Evolutionary conservation across 352 stramenopile genomes (phyloP).

Genomic region (Pythium phragmiticola): DNA sequence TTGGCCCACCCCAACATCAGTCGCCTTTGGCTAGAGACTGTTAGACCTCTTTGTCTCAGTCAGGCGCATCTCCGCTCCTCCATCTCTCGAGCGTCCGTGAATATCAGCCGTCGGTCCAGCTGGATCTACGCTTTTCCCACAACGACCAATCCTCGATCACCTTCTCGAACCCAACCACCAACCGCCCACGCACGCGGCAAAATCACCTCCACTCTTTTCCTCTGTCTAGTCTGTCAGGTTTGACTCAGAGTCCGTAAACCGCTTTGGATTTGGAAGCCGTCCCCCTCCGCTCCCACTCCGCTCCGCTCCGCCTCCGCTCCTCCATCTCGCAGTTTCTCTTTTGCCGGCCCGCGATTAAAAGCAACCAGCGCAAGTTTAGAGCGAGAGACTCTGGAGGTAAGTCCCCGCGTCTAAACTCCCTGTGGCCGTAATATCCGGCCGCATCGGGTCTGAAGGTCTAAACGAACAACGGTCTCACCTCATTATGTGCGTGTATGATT

Average conservation of each 20-base stretch:
- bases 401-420: too few species aligned
- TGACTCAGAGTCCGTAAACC: background rate
- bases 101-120: background rate
- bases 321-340: slow-evolving; percentile 12
- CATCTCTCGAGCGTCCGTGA: background rate
- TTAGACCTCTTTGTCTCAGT: background rate
- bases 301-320: background rate
- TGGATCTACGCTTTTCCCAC: background rate
- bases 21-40: background rate
- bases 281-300: background rate
- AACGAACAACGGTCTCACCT: background rate
- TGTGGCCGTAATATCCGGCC: too few species aligned
- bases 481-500: background rate
- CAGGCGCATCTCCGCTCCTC: background rate
- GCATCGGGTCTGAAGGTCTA: background rate
- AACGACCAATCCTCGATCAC: background rate
- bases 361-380: background rate
- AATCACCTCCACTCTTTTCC: background rate
- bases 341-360: slow-evolving; percentile 1
- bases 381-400: slow-evolving; percentile 15
- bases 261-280: background rate
- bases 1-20: background rate
- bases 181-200: background rate
- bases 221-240: background rate
- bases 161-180: background rate